Evolutionary conservation across 495 filamentous ascomycete genomes (phyloP), one percentile per base, ranked within the genome.

Genomic region (Ramalina intermedia): DNA sequence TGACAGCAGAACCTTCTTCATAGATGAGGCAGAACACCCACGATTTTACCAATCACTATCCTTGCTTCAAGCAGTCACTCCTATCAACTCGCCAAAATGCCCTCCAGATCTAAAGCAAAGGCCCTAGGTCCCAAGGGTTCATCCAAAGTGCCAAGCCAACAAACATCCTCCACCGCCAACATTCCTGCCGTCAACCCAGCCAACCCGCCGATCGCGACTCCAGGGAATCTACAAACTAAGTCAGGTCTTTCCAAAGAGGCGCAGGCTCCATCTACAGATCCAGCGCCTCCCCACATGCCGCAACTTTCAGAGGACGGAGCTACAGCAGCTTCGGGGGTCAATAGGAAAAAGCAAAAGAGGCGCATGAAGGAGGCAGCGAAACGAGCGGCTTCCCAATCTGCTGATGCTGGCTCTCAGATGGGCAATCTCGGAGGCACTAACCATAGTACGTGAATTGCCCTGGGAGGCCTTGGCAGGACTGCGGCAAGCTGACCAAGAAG

Each of bases 321-420:
- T 7, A 26, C 29, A 27, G 44, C 46, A 20, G 52, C 59, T 29
- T 63, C 72, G 43, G 55, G 63, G 4, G 83, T 90, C 38, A 95
- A 95, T 65, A 79, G 84, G 59, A 95, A 95, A 68, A 95, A 95
- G 65, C 84, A 89, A 62, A 94, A 94, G 65, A 76, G 84, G 27
- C 79, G 84, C 53, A 72, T 80, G 49, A 90, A 89, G 57, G 69
- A 77, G 63, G 84, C 83, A 42, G 84, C 84, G 37, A 76, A 82
- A 16, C 74, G 81, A 49, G 82, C 79, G 33, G 80, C 79, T 46
- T 78, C 69, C 39, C 63, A 69, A 46, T 59, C 41, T 33, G 17
- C 48, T 40, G 44, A 17, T 41, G 40, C 41, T 11, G 37, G 36
- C 7, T 38, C 52, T 18, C 43, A 42, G 39, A 33, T 46, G n/a